These are phyloP conservation scores for Leishmania gerbilli DNA, from an alignment of 208 protist species.

Conservation along the genomic window DNA sequence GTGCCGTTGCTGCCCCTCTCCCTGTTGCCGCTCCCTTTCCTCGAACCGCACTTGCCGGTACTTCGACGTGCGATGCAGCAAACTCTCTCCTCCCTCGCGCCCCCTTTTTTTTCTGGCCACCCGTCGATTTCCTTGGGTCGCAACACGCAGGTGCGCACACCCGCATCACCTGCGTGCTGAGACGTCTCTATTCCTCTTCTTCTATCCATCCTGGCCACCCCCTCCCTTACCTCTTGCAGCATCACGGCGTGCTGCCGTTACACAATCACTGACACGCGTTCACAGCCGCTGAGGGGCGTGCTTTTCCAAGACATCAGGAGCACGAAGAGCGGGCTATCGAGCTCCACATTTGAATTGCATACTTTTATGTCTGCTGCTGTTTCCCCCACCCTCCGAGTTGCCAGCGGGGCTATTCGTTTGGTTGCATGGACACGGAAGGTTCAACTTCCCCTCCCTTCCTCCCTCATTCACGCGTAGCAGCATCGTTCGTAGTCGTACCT, in stretches of 20 bases:
- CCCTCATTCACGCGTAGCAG: not conserved
- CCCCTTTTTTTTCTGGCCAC: not conserved
- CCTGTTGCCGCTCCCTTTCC: not conserved
- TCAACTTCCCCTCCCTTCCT: not conserved
- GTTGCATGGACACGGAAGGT: not conserved
- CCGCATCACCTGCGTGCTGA: not conserved
- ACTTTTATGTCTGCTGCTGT: not conserved
- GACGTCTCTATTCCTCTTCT: not conserved
- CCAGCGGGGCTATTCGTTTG: not conserved
- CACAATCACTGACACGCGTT: not conserved
- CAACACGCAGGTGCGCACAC: not conserved
- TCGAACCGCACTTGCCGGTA: not conserved
- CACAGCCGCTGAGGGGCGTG: not conserved
- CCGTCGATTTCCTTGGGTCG: not conserved
- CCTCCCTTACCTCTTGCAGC: not conserved
- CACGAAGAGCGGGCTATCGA: not conserved
- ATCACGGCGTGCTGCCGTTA: not conserved
- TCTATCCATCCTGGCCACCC: not conserved
- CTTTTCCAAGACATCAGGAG: not conserved
- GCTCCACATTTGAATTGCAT: not conserved
- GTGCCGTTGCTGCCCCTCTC: not conserved
- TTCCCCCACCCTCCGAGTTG: not conserved
- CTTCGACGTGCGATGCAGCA: not conserved
- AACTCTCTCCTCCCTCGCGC: not conserved
- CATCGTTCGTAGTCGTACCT: not conserved